Conservation (phyloP, 345 rosid genomes). For the Rhodamnia rubescens region DNA sequence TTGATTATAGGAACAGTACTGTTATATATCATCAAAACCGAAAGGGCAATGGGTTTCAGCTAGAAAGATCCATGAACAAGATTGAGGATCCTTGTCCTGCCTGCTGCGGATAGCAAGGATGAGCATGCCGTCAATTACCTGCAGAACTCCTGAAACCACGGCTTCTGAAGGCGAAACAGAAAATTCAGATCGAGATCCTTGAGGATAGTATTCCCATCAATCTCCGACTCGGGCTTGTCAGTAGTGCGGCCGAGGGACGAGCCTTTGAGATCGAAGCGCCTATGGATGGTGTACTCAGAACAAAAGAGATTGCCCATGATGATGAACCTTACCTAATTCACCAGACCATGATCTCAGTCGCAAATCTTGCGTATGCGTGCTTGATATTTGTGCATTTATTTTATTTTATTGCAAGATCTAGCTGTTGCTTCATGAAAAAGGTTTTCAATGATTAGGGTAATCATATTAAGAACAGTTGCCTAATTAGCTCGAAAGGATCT, state of each 20-base stretch:
- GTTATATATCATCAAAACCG: not conserved
- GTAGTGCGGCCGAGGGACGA: constrained; percentile 89
- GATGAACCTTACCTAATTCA: constrained; percentile 65
- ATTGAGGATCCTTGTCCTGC: not conserved
- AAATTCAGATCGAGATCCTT: constrained; percentile 89
- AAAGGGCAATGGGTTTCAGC: not conserved
- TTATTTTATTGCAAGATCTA: not conserved
- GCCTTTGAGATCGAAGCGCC: constrained; percentile 87
- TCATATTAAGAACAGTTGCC: not conserved
- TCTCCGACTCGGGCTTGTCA: constrained; percentile 71
- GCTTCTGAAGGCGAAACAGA: constrained; percentile 64
- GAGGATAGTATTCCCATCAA: constrained; percentile 66
- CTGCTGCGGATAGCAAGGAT: not conserved
- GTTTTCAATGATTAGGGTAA: not conserved
- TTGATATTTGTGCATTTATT: not conserved
- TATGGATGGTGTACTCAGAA: constrained; percentile 64
- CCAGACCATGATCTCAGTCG: not conserved
- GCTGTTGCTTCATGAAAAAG: not conserved
- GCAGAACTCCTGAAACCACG: constrained; percentile 82
- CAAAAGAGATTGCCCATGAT: constrained; percentile 93
- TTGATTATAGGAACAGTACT: not conserved
- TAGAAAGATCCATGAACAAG: not conserved
- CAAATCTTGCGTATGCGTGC: not conserved
- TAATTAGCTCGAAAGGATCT: not conserved
- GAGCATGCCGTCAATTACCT: constrained; percentile 20